Evolutionary conservation across 257 asterid species (phyloP).

Genomic region (Euphrasia confusa): DNA sequence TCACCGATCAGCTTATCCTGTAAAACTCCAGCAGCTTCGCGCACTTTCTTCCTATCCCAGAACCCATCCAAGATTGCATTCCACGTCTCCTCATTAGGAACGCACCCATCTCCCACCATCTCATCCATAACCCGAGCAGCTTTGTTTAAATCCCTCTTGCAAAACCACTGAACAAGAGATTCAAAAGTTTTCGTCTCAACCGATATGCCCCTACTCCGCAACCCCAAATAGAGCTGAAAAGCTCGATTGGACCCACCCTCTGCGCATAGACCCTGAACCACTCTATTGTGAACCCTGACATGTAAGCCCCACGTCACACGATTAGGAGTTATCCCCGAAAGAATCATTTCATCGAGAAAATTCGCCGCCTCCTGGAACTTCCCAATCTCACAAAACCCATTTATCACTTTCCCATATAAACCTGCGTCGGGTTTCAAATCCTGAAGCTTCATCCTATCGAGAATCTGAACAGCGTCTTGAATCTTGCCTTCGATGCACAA

Average conservation of each 20-base stretch:
- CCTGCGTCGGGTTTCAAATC: constrained; percentile 92
- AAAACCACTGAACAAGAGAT: constrained; percentile 43
- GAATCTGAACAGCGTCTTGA: constrained; percentile 64
- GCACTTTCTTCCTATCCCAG: constrained; percentile 61
- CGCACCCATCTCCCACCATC: constrained; percentile 80
- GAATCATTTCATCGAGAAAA: constrained; percentile 85
- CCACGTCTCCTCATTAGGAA: constrained; percentile 65
- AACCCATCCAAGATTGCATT: constrained; percentile 46
- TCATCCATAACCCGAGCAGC: constrained; percentile 64
- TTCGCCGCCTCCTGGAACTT: constrained; percentile 76
- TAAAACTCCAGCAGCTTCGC: constrained; percentile 52
- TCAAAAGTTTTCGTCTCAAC: constrained; percentile 59
- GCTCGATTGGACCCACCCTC: constrained; percentile 50
- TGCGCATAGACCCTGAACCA: constrained; percentile 54
- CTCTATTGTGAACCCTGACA: constrained; percentile 68
- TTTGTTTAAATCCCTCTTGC: constrained; percentile 61
- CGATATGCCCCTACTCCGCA: constrained; percentile 72
- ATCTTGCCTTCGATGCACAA: constrained; percentile 59
- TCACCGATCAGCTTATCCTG: constrained; percentile 39
- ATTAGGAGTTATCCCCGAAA: constrained; percentile 70
- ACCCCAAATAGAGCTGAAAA: constrained; percentile 56
- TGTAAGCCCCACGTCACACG: constrained; percentile 85
- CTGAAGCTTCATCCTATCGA: constrained; percentile 88
- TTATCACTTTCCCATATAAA: constrained; percentile 61
- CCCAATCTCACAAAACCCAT: constrained; percentile 49